Base-by-base conservation (phyloP, 1,284 basidiomycete genomes). In the Amylostereum areolatum region DNA sequence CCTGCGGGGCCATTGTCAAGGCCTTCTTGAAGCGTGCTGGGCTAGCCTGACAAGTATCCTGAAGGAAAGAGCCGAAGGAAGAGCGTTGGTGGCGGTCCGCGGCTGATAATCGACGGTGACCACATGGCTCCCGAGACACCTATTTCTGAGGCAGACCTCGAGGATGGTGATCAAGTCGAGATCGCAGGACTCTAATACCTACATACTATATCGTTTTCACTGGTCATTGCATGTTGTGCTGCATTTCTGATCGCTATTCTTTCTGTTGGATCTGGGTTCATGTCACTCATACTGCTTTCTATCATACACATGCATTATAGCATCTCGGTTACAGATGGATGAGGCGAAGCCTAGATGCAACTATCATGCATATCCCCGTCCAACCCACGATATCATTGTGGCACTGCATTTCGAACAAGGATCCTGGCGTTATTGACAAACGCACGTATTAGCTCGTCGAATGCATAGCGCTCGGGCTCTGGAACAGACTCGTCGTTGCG, bases 341-440 rank as follows among this genome's bases (percentile, higher is more conserved):
- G 18, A 18, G 18, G 18, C 18, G 18, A 18, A 18, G 18, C 18
- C 18, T 18, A 18, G 18, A 18, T 18, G 18, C 18, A 18, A 18
- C 18, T 18, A 18, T 18, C 18, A 18, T 18, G 18, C 18, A 18
- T 18, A 18, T 18, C 18, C 18, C 18, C 18, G 18, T 18, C 18
- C 45, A 30, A 47, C 42, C 31, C 25, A 43, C 12, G n/a, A 25
- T 39, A 32, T 36, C 40, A 42, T 43, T 63, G 66, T 12, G 65
- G 72, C 18, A 57, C 65, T 7, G 85, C 75, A 63, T 89, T 89
- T 54, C 83, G 75, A 43, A 80, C 81, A 42, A 89, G 65, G 62
- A 89, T 87, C 48, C 86, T 72, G 5, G 84, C 78, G 57, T 89
- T 89, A 58, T 89, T 89, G 40, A 89, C 86, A 57, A 89, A 89